Evolutionary conservation across 2,329 filamentous ascomycete species (phyloP), one percentile per base, ranked within the genome.

Genomic region (Botryotinia calthae): DNA sequence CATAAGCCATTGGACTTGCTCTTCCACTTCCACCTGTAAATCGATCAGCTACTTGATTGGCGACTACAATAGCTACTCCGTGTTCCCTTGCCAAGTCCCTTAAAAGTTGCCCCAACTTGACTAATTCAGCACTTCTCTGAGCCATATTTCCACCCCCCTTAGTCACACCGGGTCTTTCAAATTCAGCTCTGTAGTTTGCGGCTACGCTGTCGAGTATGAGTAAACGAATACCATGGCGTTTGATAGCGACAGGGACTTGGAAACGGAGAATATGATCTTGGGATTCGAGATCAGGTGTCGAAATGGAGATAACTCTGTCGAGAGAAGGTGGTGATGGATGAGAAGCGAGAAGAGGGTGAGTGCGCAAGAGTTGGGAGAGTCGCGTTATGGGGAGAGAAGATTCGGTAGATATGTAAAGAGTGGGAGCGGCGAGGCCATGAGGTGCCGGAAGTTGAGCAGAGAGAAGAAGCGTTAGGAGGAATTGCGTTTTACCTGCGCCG

Each of bases 181-280:
- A 96, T 81, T 98, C 95, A 67, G 93, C 95, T 76, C 96, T 91
- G 82, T 96, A 99, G 82, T 99, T 99, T 74, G 96, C 94, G 0
- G 96, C 95, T 42, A 99, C 91, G 8, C 93, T 97, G 83, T 99
- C 96, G 46, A 99, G 84, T 22, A 98, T 87, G 1, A 99, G 83
- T 1, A 99, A 87, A 2, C 95, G 94, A 70, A 97, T 86, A 74
- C 91, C 87, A 81, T 93, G 90, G 64, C 93, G 89, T 76, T 88
- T 84, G 31, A 97, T 89, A 42, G 94, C 90, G 28, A 97, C 91
- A 1, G 96, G 96, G 9, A 98, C 90, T 82, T 99, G 96, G 82
- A 93, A 98, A 76, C 90, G 90, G 40, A 98, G 85, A 79, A 99
- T 97, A 82, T 98, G 95, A 74, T 98, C 95, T 82, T 99, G 96